These are phyloP conservation scores for Ophiosphaerella herpotricha DNA, from an alignment of 2,329 filamentous ascomycete species.

Conservation along the genomic window DNA sequence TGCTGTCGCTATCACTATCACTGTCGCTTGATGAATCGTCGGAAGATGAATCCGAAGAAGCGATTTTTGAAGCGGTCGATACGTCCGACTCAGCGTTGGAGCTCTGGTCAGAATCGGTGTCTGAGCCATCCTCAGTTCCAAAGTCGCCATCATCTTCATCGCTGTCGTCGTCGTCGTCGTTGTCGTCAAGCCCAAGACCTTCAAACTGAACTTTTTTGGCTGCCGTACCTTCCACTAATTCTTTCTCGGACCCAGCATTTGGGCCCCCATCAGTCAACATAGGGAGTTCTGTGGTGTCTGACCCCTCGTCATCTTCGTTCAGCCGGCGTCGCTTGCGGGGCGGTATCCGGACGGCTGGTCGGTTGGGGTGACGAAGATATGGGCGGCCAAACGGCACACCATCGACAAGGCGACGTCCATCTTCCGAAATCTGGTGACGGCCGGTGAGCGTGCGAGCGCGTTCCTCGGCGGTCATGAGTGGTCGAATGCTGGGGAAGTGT, in stretches of 20 bases:
- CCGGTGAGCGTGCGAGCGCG: slow-evolving; percentile 74
- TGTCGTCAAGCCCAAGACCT: slow-evolving; percentile 14
- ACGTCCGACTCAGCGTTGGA: slow-evolving; percentile 29
- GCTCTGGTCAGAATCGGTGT: slow-evolving; percentile 15
- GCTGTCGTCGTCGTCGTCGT: slow-evolving; percentile 17
- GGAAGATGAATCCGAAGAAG: slow-evolving; percentile 11
- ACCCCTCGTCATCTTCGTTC: slow-evolving; percentile 37
- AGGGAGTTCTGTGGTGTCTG: slow-evolving; percentile 8
- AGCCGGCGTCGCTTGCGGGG: slow-evolving; percentile 67
- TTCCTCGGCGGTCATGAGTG: slow-evolving; percentile 75
- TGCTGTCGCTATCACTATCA: slow-evolving; percentile 32
- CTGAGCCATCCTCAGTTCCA: slow-evolving; percentile 14
- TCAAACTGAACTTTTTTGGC: slow-evolving; percentile 32
- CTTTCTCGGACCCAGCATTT: neutral
- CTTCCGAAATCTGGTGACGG: slow-evolving; percentile 76
- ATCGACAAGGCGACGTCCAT: slow-evolving; percentile 82
- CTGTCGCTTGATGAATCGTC: slow-evolving; percentile 25
- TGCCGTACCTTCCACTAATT: neutral
- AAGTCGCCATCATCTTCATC: slow-evolving; percentile 38
- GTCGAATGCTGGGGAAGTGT: slow-evolving; percentile 66
- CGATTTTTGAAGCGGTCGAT: slow-evolving; percentile 25
- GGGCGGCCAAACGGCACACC: slow-evolving; percentile 82
- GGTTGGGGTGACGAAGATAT: slow-evolving; percentile 62
- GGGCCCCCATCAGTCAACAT: neutral
- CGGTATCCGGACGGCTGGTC: slow-evolving; percentile 72